Evolutionary conservation across 176 grass and related monocot genomes (phyloP), one percentile per base, ranked within the genome.

Genomic region (Canna indica): DNA sequence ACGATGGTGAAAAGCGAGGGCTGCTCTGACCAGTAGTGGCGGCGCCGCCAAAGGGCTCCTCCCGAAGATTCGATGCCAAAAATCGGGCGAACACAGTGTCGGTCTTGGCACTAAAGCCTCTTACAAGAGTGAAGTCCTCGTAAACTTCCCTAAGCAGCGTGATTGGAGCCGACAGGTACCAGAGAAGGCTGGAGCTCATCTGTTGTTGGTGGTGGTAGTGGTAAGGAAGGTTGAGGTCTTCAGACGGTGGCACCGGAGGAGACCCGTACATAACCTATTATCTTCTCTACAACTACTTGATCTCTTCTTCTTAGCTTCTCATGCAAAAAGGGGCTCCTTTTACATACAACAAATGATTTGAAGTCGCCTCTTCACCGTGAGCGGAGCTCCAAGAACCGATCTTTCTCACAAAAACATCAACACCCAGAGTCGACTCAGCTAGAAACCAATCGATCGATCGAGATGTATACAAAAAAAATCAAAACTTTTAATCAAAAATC

Each of bases 151-250:
- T 26, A 34, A 77, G 27, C 47, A 77, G 64, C 16, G 65, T 39
- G 75, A 64, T 68, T 26, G 75, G 75, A 1, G 75, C 75, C 24
- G 75, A 77, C 25, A 35, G 47, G 20, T 59, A 77, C 32, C 75
- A 48, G 35, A 59, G 75, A n/a, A 77, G 52, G 26, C 48, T 36
- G 65, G 75, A 59, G 75, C 52, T 77, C 65, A 69, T 59, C 25
- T 67, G 63, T 48, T 58, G 64, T 24, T 60, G 75, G 0, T 77
- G 47, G 7, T 59, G 71, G 5, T 60, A 36, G 14, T n/a, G 30
- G 61, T 50, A 66, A 62, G 74, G 60, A 53, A 64, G 59, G 44
- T 66, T 76, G 7, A 76, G 74, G 67, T 77, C 75, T 44, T 77
- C 45, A 7, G 33, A n/a, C 24, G 25, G 24, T 17, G 24, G 75